These are phyloP conservation scores for Quercus glauca DNA, from an alignment of 306 rosid genomes.

Conservation along the genomic window DNA sequence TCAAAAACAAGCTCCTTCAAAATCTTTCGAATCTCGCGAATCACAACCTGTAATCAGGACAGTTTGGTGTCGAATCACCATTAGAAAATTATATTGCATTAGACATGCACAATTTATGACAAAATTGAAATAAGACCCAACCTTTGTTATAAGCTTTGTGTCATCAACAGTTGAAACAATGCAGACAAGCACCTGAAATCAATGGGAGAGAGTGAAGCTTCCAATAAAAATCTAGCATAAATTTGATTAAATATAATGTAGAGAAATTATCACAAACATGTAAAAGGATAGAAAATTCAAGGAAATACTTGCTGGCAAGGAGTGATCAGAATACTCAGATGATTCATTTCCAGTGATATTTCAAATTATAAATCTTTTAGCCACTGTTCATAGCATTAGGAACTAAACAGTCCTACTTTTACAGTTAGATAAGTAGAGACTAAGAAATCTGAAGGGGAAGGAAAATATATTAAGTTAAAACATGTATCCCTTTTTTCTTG, in stretches of 20 bases:
- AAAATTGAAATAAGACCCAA: slow-evolving; percentile 32
- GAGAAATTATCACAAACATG: neutral
- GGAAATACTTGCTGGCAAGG: neutral
- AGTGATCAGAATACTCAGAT: neutral
- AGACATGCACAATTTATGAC: slow-evolving; percentile 12
- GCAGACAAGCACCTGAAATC: slow-evolving; percentile 73
- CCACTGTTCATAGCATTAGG: neutral
- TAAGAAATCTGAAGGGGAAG: neutral
- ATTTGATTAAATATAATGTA: neutral
- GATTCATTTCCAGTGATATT: slow-evolving; percentile 1
- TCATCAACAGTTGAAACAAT: slow-evolving; percentile 85
- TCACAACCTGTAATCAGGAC: slow-evolving; percentile 56
- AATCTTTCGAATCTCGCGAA: slow-evolving; percentile 58
- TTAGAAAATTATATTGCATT: neutral
- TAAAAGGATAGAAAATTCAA: neutral
- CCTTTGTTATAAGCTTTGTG: slow-evolving; percentile 87
- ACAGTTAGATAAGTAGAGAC: neutral
- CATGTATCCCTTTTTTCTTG: neutral
- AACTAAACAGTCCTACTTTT: neutral
- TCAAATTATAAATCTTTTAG: neutral
- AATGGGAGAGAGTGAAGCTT: slow-evolving; percentile 7
- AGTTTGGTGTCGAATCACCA: slow-evolving; percentile 18
- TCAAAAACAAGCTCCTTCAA: slow-evolving; percentile 76
- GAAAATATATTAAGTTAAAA: neutral
- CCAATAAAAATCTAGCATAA: slow-evolving; percentile 2